These are phyloP conservation scores for Aspergillus sp. DNA, from an alignment of 2,329 filamentous ascomycete genomes.

Conservation along the genomic window DNA sequence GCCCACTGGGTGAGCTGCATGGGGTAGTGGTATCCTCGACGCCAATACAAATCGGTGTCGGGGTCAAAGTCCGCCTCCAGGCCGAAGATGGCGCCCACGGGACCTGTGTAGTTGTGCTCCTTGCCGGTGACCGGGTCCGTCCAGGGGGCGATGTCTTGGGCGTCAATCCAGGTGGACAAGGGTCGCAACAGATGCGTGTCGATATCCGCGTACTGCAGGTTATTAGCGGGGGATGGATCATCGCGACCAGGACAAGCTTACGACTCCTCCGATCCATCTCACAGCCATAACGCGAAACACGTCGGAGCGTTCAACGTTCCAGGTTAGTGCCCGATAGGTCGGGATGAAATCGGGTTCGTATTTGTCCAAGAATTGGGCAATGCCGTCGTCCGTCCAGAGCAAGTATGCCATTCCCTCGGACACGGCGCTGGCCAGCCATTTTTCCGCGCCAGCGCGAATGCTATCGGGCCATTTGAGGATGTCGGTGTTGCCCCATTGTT, in stretches of 20 bases:
- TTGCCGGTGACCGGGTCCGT: conserved; percentile 21
- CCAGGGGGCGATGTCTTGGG: conserved; percentile 26
- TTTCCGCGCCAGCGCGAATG: conserved; percentile 25
- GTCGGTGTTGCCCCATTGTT: conserved; percentile 31
- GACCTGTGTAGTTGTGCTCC: conserved; percentile 18
- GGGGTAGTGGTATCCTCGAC: conserved; percentile 33
- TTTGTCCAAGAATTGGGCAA: conserved; percentile 24
- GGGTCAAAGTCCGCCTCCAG: conserved; percentile 32
- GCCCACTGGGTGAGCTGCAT: conserved; percentile 35
- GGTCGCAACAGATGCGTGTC: conserved; percentile 29
- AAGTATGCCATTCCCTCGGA: conserved; percentile 30
- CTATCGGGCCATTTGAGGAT: conserved; percentile 25
- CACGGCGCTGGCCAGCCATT: conserved; percentile 25
- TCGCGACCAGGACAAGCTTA: neutral
- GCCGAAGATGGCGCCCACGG: conserved; percentile 27
- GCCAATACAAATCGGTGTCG: conserved; percentile 28
- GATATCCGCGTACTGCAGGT: conserved; percentile 30
- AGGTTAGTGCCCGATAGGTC: conserved; percentile 21
- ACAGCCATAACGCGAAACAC: conserved; percentile 33
- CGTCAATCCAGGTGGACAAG: conserved; percentile 26
- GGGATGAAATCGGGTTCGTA: conserved; percentile 24
- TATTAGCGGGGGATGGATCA: neutral
- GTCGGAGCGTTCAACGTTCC: conserved; percentile 30
- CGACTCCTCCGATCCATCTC: conserved; percentile 26
- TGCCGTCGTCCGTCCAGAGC: conserved; percentile 34